Evolutionary conservation across 306 rosid genomes (phyloP).

Genomic region (Crataegus laevigata): DNA sequence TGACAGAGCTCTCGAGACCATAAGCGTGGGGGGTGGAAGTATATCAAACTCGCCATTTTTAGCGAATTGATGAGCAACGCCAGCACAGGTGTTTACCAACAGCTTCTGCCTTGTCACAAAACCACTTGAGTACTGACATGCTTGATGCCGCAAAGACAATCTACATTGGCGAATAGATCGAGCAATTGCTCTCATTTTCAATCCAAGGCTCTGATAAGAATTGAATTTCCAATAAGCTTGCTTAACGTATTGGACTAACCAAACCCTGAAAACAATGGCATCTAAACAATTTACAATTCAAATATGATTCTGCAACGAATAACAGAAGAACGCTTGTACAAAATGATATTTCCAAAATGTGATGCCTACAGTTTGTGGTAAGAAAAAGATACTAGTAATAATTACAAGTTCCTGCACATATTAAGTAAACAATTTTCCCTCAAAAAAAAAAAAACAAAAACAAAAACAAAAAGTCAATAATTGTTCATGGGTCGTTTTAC

Average conservation of each 20-base stretch:
- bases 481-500: neutral
- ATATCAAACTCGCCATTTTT: constrained; percentile 24
- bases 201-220: neutral
- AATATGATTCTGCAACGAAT: neutral
- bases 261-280: constrained; percentile 33
- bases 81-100: constrained; percentile 24
- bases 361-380: neutral
- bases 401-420: neutral
- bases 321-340: too few species aligned
- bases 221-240: neutral
- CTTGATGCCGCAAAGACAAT: constrained; percentile 30
- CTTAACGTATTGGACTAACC: constrained; percentile 1
- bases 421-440: neutral
- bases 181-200: constrained; percentile 57
- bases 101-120: constrained; percentile 23
- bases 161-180: constrained; percentile 43
- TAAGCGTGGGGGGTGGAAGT: constrained; percentile 14
- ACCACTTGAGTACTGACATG: constrained; percentile 18
- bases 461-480: neutral
- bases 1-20: constrained; percentile 47
- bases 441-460: neutral
- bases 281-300: neutral
- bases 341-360: too few species aligned
- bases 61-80: constrained; percentile 25
- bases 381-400: neutral